Percentiles rank a stretch among this genome's conserved stretches.
phyloP scores from a whole-genome alignment of 2,329 filamentous ascomycete species.

The Bipolaris victoriae region DNA sequence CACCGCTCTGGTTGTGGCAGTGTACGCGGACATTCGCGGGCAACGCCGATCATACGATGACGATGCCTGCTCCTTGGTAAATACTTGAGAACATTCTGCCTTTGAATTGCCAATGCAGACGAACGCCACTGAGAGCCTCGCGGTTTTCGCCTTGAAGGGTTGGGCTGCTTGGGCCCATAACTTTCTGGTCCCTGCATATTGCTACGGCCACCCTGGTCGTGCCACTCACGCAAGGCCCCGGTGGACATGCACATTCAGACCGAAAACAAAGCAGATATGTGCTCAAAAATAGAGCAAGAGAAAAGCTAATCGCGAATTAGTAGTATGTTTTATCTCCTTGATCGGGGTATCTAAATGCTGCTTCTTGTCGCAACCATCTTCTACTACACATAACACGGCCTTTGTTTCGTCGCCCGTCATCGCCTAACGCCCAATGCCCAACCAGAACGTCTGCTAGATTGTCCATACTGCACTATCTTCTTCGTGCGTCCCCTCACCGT shows the following conservation, averaged over 20 bases:
- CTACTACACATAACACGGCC: neutral
- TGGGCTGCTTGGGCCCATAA: constrained; percentile 10
- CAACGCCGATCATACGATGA: neutral
- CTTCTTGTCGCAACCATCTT: neutral
- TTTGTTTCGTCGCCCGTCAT: neutral
- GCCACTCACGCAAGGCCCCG: neutral
- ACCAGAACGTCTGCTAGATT: constrained; percentile 13
- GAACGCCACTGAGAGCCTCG: neutral
- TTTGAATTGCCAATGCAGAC: neutral
- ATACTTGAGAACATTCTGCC: neutral
- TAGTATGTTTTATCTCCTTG: neutral
- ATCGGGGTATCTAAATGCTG: constrained; percentile 21
- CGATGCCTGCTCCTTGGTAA: neutral
- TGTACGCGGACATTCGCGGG: neutral
- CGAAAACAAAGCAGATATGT: neutral
- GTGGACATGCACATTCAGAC: neutral
- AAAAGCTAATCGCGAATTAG: neutral
- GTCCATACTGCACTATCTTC: constrained; percentile 30
- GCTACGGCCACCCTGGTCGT: constrained; percentile 19
- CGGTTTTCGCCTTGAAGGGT: neutral
- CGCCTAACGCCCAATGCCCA: constrained; percentile 6
- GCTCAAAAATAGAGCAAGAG: neutral
- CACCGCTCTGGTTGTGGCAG: constrained; percentile 9
- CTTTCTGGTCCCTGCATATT: constrained; percentile 32
- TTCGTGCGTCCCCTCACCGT: constrained; percentile 33